These are phyloP conservation scores for Hortaea werneckii DNA, from an alignment of 2,329 filamentous ascomycete species.

Conservation along the genomic window DNA sequence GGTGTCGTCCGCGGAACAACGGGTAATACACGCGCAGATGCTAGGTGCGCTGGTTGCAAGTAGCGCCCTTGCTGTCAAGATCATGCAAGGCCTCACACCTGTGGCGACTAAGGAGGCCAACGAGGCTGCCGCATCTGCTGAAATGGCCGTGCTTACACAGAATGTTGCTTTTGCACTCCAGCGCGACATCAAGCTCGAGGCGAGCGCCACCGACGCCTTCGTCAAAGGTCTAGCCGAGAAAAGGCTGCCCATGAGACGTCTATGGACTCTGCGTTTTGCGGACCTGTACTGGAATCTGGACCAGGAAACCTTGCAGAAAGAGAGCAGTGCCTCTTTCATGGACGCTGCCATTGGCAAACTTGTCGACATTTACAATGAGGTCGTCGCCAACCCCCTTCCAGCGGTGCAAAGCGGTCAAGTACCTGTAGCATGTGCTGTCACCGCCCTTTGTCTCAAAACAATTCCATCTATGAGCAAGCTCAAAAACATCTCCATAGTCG, in stretches of 20 bases:
- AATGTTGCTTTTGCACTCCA: slow-evolving; percentile 54
- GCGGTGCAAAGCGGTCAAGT: slow-evolving; percentile 77
- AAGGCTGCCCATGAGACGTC: slow-evolving; percentile 61
- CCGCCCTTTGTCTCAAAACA: slow-evolving; percentile 49
- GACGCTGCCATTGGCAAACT: slow-evolving; percentile 46
- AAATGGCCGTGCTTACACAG: slow-evolving; percentile 60
- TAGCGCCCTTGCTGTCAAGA: slow-evolving; percentile 52
- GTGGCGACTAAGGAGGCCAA: slow-evolving; percentile 78
- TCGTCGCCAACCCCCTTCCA: slow-evolving; percentile 63
- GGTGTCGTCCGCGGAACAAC: slow-evolving; percentile 73
- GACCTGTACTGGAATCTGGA: slow-evolving; percentile 55
- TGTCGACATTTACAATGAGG: slow-evolving; percentile 65
- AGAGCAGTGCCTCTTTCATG: slow-evolving; percentile 37
- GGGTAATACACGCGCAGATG: slow-evolving; percentile 72
- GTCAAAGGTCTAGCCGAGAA: slow-evolving; percentile 80
- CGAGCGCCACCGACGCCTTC: slow-evolving; percentile 58
- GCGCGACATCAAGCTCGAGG: slow-evolving; percentile 52
- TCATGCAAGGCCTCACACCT: slow-evolving; percentile 55
- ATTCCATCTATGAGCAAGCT: slow-evolving; percentile 43
- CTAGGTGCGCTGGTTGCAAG: slow-evolving; percentile 56
- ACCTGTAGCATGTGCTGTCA: slow-evolving; percentile 64
- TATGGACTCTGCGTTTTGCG: slow-evolving; percentile 70
- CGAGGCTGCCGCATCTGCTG: slow-evolving; percentile 67
- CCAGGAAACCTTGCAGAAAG: slow-evolving; percentile 38
- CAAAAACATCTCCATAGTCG: slow-evolving; percentile 47